Percentiles rank a stretch among this genome's conserved stretches.
Conservation (phyloP, 441 rosid species). For the Adansonia grandidieri region DNA sequence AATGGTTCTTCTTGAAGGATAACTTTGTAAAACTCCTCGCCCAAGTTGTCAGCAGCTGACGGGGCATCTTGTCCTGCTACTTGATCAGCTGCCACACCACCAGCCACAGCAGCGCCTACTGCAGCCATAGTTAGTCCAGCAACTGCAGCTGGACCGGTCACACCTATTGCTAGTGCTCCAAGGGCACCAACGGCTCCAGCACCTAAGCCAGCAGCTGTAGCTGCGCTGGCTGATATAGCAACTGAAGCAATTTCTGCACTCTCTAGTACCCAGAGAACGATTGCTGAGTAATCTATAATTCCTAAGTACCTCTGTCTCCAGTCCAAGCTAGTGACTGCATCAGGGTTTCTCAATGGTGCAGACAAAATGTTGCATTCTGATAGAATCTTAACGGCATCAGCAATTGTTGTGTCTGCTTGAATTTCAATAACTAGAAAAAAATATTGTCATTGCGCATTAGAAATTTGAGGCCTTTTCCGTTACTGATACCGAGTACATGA, state of each 20-base stretch:
- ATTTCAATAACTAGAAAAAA: slow-evolving; percentile 70
- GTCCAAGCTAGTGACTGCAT: slow-evolving; percentile 46
- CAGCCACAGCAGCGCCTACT: slow-evolving; percentile 75
- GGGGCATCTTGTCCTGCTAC: slow-evolving; percentile 68
- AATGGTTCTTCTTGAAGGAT: slow-evolving; percentile 89
- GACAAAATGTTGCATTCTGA: slow-evolving; percentile 76
- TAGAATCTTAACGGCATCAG: slow-evolving; percentile 71
- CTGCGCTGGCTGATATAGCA: slow-evolving; percentile 61
- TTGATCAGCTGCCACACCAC: slow-evolving; percentile 68
- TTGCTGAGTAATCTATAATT: slow-evolving; percentile 72
- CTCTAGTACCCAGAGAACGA: slow-evolving; percentile 84
- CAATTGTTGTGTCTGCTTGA: slow-evolving; percentile 63
- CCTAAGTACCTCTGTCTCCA: slow-evolving; percentile 82
- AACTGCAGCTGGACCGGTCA: slow-evolving; percentile 65
- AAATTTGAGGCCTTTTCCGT: not conserved
- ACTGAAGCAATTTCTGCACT: slow-evolving; percentile 73
- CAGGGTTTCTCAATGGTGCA: slow-evolving; percentile 72
- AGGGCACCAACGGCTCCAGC: slow-evolving; percentile 70
- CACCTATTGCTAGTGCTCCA: slow-evolving; percentile 71
- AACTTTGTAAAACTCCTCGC: slow-evolving; percentile 74
- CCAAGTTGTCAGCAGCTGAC: slow-evolving; percentile 67
- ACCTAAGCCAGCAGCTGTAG: slow-evolving; percentile 75
- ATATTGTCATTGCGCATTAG: not conserved
- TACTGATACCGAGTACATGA: not conserved
- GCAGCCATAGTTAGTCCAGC: slow-evolving; percentile 77